Conservation (phyloP, 2,329 filamentous ascomycete genomes). For the Aspergillus terreus region DNA sequence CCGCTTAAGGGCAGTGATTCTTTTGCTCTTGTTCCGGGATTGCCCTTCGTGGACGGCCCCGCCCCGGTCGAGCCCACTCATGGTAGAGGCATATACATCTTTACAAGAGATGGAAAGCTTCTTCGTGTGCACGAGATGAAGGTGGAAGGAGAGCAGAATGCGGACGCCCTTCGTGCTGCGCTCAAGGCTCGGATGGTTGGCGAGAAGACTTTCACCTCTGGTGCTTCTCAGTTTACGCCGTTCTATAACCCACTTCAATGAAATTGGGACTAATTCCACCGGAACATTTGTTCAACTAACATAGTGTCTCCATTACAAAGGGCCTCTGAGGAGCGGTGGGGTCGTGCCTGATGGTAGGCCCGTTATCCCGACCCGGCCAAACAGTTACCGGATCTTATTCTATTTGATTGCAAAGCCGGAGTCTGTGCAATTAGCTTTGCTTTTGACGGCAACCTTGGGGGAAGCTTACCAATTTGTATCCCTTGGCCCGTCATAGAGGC, state of each 20-base stretch:
- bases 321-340: neutral
- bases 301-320: constrained; percentile 15
- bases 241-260: constrained; percentile 35
- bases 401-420: constrained; percentile 27
- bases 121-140: constrained; percentile 37
- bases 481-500: constrained; percentile 45
- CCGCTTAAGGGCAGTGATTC: constrained; percentile 21
- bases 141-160: constrained; percentile 35
- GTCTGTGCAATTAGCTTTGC: constrained; percentile 23
- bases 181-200: constrained; percentile 39
- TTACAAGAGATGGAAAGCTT: constrained; percentile 33
- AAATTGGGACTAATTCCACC: constrained; percentile 1
- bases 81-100: constrained; percentile 32
- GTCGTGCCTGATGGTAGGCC: too few relatives aligned
- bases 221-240: constrained; percentile 21
- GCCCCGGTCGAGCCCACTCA: constrained; percentile 23
- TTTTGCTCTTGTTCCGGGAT: constrained; percentile 31
- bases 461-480: constrained; percentile 39
- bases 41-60: constrained; percentile 33
- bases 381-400: too few relatives aligned
- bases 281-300: constrained; percentile 11
- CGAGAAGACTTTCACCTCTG: constrained; percentile 24
- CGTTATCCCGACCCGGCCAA: too few relatives aligned
- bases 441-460: neutral
- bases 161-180: constrained; percentile 34